These are phyloP conservation scores for Aspergillus candidus DNA, from an alignment of 2,329 filamentous ascomycete genomes.

Conservation along the genomic window DNA sequence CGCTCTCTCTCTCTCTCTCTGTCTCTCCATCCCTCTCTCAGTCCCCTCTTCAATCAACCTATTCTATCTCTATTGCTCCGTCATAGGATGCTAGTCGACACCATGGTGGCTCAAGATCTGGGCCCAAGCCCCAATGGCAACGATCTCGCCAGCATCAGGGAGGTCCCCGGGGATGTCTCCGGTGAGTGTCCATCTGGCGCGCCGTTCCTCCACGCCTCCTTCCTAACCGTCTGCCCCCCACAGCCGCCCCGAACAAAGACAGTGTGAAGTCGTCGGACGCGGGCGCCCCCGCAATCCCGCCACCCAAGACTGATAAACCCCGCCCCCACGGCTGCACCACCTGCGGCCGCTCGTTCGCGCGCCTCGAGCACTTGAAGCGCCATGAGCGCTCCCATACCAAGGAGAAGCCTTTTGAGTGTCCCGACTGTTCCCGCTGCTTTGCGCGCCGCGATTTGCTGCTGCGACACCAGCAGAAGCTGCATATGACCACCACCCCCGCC, in stretches of 20 bases:
- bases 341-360: constrained; percentile 85
- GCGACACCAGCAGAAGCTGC: constrained; percentile 96
- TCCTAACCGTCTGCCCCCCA: constrained; percentile 18
- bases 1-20: neutral
- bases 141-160: constrained; percentile 38
- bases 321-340: constrained; percentile 89
- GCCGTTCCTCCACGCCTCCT: constrained; percentile 8
- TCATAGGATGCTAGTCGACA: constrained; percentile 30
- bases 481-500: constrained; percentile 84
- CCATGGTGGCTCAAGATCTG: constrained; percentile 34
- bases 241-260: constrained; percentile 21
- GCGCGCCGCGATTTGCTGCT: constrained; percentile 85
- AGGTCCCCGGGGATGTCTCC: constrained; percentile 32
- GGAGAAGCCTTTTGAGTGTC: constrained; percentile 97
- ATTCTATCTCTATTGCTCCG: neutral
- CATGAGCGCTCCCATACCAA: constrained; percentile 98
- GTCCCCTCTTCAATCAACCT: neutral
- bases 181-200: constrained; percentile 26
- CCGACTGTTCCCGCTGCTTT: constrained; percentile 90
- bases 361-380: constrained; percentile 91
- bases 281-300: constrained; percentile 46
- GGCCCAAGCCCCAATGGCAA: constrained; percentile 31
- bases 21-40: neutral
- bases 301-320: constrained; percentile 95
- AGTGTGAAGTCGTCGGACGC: constrained; percentile 23